Evolutionary conservation across 208 protist genomes (phyloP), one percentile per base, ranked within the genome.

Genomic region (Polymyxa betae): DNA sequence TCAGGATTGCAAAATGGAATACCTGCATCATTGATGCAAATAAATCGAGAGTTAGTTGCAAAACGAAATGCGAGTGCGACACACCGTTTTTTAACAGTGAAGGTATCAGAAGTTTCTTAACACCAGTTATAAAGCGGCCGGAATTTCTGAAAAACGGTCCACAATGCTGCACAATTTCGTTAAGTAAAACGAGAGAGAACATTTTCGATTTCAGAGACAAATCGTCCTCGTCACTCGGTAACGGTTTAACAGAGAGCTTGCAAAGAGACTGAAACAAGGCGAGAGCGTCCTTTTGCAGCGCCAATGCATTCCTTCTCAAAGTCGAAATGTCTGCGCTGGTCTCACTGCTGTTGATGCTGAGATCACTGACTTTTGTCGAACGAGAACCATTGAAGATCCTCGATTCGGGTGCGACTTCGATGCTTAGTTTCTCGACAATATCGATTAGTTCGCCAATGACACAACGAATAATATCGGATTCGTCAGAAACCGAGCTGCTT

Each of bases 31-130:
- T 94, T 16, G 93, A 93, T 0, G 97, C 64, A 45, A 98, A 97
- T 24, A 98, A 92, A 45, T 95, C 95, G 38, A 98, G 90, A 24
- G 96, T 96, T 0, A 98, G 93, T 1, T 96, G 94, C 88, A 98
- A 98, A 0, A 98, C 94, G 88, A 95, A 93, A n/a, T 95, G 72
- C 77, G 97, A 93, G 12, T 91, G 90, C 12, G 95, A 96, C 24
- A 97, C 92, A 16, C 96, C 95, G 88, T 96, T 97, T 41, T 94
- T 94, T 77, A 98, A 91, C 66, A 96, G 92, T 38, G 96, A 95
- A 1, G 95, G 94, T 45, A 97, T 95, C 49, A 98, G 92, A 41
- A 95, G 91, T 45, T 94, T 93, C 66, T 96, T 96, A 35, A 98
- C 94, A 10, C 94, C 92, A 88, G 92, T 91, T 38, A 97, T 92